Evolutionary conservation across 192 early-diverging fungal species (phyloP), one percentile per base, ranked within the genome.

Genomic region (Backusella australiensis): DNA sequence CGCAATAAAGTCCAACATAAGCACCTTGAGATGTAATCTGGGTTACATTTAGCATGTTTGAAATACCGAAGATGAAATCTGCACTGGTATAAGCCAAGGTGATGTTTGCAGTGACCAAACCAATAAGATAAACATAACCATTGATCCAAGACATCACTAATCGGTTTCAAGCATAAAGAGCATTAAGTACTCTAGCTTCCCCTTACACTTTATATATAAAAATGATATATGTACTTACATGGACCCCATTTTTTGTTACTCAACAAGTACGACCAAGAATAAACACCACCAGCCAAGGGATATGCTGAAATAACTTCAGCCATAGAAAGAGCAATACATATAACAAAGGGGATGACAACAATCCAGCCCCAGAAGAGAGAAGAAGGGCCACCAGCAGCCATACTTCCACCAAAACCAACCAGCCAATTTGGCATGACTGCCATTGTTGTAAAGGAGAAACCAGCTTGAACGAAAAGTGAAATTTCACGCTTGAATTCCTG

Each of bases 341-440:
- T 69, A 34, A 82, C 82, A 83, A 87, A 85, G 34, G 78, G 67
- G 4, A 79, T 77, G 2, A 84, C 83, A 44, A 82, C 78, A 17
- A 87, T 77, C 86, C 86, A 87, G 38, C 84, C 84, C 78, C 82
- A 87, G 23, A 85, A 83, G 41, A 87, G 79, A 53, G 81, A 78
- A 5, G 77, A 80, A 12, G 86, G 86, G 23, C 86, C 86, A 34
- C 86, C 86, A 11, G 83, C 78, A 39, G 77, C 78, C 42, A 87
- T 34, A 41, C 84, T 81, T 11, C 77, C 75, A 32, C 86, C 86
- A 74, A 85, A 83, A 34, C 84, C 80, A 34, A 81, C 71, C 9
- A 78, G 53, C 85, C 85, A 72, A 74, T 81, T 77, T 11, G 70
- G 79, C 34, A 83, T 72, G 26, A 86, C 81, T 3, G 83, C 84